Conservation (phyloP, 2,329 filamentous ascomycete genomes). For the Sarocladium kiliense region DNA sequence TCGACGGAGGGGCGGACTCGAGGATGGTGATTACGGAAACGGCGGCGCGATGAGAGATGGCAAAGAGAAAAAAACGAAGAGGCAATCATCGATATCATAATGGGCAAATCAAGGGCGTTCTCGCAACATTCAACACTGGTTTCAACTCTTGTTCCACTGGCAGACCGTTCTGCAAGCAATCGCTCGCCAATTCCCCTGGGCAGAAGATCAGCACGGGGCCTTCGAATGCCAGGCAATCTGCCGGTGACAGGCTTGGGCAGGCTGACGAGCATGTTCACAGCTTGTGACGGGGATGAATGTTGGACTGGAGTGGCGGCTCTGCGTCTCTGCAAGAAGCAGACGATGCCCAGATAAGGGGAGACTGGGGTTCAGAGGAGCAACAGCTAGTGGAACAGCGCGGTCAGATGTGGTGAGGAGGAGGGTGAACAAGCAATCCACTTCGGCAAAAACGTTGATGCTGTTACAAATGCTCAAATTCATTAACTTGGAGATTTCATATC, state of each 20-base stretch:
- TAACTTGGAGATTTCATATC: conserved; percentile 2
- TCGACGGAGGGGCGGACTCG: conserved; percentile 20
- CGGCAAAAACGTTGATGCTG: background rate
- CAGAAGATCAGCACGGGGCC: too few relatives aligned
- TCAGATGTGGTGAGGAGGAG: too few relatives aligned
- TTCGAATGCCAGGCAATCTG: too few relatives aligned
- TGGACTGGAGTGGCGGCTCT: too few relatives aligned
- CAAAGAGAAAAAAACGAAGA: background rate
- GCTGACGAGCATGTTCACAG: too few relatives aligned
- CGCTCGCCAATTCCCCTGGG: too few relatives aligned
- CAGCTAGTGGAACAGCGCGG: background rate
- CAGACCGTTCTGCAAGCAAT: too few relatives aligned
- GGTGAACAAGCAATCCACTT: background rate
- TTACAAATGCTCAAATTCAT: conserved; percentile 1
- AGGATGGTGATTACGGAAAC: conserved; percentile 2
- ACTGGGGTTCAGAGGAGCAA: too few relatives aligned
- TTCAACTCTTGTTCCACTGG: background rate
- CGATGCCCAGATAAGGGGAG: background rate
- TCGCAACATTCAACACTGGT: background rate
- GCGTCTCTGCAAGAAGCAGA: too few relatives aligned
- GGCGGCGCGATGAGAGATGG: conserved; percentile 1
- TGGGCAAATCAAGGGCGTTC: background rate
- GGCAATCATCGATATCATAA: background rate
- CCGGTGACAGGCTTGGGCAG: too few relatives aligned
- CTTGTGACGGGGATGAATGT: too few relatives aligned